These are phyloP conservation scores for Malus hybrid DNA, from an alignment of 331 rosid genomes.

Conservation along the genomic window DNA sequence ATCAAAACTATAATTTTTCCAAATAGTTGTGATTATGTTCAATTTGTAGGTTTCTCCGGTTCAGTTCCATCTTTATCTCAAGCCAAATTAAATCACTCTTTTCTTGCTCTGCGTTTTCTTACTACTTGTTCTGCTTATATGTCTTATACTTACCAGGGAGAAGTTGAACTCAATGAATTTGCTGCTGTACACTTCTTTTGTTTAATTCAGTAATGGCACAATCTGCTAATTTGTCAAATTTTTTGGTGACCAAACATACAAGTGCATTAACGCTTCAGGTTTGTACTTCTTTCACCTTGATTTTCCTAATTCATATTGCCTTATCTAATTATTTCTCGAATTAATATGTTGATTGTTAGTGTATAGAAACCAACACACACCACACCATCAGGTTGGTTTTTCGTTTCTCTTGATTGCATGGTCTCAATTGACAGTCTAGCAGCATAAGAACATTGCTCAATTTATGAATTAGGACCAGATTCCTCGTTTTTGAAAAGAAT, in stretches of 20 bases:
- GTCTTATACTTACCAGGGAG: slow-evolving; percentile 54
- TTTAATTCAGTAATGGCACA: slow-evolving; percentile 77
- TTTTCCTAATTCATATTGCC: neutral
- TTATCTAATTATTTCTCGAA: neutral
- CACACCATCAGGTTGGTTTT: neutral
- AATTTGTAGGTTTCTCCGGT: neutral
- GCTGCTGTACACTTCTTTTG: slow-evolving; percentile 83
- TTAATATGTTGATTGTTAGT: neutral
- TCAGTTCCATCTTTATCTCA: neutral
- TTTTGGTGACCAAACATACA: slow-evolving; percentile 92
- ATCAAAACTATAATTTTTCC: neutral
- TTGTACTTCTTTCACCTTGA: slow-evolving; percentile 9
- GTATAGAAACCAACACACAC: neutral
- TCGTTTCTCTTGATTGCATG: neutral
- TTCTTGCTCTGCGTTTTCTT: slow-evolving; percentile 9
- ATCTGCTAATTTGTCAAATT: slow-evolving; percentile 82
- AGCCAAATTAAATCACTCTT: neutral
- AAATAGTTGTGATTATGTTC: neutral
- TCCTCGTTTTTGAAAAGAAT: neutral
- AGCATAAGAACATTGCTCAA: neutral
- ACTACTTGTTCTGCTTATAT: neutral
- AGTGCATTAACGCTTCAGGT: slow-evolving; percentile 98
- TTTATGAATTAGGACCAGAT: neutral
- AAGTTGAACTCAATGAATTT: slow-evolving; percentile 92
- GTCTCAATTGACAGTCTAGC: neutral